Conservation (phyloP, 75 land plant genomes). For the Adiantum capillusveneris region DNA sequence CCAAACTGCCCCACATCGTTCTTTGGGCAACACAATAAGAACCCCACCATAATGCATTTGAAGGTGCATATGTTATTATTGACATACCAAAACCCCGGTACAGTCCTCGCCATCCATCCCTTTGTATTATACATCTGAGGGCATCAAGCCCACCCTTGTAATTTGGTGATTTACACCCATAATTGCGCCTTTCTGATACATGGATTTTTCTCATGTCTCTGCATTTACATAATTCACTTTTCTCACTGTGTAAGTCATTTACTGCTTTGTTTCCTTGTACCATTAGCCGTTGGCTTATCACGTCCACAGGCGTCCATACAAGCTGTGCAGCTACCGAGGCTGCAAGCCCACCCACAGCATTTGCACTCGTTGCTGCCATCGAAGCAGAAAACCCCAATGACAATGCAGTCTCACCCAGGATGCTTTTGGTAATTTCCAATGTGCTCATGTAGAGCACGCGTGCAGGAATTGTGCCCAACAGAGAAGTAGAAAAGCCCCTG, state of each 20-base stretch:
- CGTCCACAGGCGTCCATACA: constrained; percentile 95
- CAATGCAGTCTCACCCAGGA: constrained; percentile 39
- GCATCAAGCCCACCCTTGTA: constrained; percentile 81
- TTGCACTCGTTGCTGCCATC: constrained; percentile 60
- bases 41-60: constrained; percentile 97
- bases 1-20: constrained; percentile 54
- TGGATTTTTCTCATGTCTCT: too few species aligned
- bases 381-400: constrained; percentile 55
- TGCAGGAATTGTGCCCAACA: constrained; percentile 89
- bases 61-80: constrained; percentile 84
- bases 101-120: constrained; percentile 67
- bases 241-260: not conserved
- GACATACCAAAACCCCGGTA: constrained; percentile 95
- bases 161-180: constrained; percentile 5
- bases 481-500: constrained; percentile 78
- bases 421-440: constrained; percentile 81
- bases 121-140: constrained; percentile 48
- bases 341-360: constrained; percentile 73
- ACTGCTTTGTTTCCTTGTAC: constrained; percentile 43
- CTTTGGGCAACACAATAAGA: constrained; percentile 75
- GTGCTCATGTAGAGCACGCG: constrained; percentile 88
- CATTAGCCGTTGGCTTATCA: constrained; percentile 86
- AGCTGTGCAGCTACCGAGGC: constrained; percentile 89
- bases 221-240: too few species aligned
- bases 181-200: too few species aligned